Base-by-base conservation (phyloP, 2,329 filamentous ascomycete genomes). In the Colletotrichum costaricense region DNA sequence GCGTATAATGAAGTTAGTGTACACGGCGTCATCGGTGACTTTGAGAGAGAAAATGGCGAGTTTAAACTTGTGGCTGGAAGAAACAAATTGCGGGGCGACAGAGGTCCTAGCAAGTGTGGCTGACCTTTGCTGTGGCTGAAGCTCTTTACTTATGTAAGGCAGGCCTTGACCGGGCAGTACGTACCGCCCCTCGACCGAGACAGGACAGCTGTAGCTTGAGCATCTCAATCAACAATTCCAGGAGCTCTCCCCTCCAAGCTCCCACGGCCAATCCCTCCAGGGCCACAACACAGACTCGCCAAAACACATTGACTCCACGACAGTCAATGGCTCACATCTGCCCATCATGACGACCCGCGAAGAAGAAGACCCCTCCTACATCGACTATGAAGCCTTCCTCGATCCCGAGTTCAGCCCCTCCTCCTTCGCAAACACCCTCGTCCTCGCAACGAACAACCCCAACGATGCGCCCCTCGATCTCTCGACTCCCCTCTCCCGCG, bases 351-450 rank as follows among this genome's bases (percentile, higher is more conserved):
- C 80, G 54, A 76, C 77, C 69, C 77, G 79, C 68, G 82, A 82
- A 28, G 84, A 87, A 69, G 88, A 89, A 57, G 92, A 93, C 72
- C 89, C 92, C 54, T 97, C 94, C 9, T 99, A 99, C 84, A 95
- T 99, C 80, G 95, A 98, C 89, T 97, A 98, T 84, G 95, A 97
- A 81, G 90, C 94, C 75, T 97, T 99, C 79, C 90, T 98, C 76
- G 90, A 93, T 62, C 94, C 95, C 12, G 86, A 89, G 74, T 99
- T 99, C 86, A 94, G 92, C 26, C 90, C 96, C 6, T 88, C 93
- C 24, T 85, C 89, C 19, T 98, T 98, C 80, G 96, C 97, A 78
- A 98, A 98, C 82, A 90, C 91, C 30, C 91, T 99, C 72, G 94
- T 98, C 62, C 91, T 95, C 70, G 89, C 92, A 52, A 98, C 96